Evolutionary conservation across 2,329 filamentous ascomycete species (phyloP).

Genomic region (Pestalotiopsis sp.): DNA sequence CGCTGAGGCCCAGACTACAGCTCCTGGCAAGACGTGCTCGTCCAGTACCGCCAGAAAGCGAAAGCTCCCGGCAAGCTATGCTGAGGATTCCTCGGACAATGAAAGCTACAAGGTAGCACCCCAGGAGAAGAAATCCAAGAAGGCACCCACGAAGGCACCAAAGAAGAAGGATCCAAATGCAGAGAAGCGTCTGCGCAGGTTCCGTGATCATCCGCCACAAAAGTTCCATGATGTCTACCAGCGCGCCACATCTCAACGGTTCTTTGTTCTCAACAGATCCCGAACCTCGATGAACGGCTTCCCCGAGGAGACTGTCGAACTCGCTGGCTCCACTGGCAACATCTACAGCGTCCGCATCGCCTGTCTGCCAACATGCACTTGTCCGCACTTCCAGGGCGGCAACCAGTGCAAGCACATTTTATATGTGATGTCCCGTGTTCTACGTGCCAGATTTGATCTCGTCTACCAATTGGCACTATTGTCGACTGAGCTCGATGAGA

Average conservation of each 20-base stretch:
- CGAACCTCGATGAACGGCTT: constrained; percentile 35
- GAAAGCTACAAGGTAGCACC: neutral
- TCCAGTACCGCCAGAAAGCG: neutral
- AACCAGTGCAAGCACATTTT: constrained; percentile 69
- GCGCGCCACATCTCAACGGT: constrained; percentile 22
- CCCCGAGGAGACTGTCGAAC: constrained; percentile 55
- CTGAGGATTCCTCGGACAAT: neutral
- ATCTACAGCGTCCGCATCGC: constrained; percentile 61
- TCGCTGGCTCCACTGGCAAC: constrained; percentile 68
- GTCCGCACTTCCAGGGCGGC: constrained; percentile 54
- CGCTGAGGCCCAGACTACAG: neutral
- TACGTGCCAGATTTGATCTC: constrained; percentile 57
- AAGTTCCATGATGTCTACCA: constrained; percentile 5
- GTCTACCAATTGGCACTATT: constrained; percentile 66
- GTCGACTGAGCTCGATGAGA: constrained; percentile 57
- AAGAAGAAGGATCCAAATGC: constrained; percentile 10
- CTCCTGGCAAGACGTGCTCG: neutral
- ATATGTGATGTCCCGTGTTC: constrained; percentile 62
- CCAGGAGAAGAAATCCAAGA: neutral
- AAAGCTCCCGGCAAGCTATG: neutral
- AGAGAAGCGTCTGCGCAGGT: constrained; percentile 16
- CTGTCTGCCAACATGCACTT: constrained; percentile 55
- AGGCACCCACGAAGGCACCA: constrained; percentile 8
- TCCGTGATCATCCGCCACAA: constrained; percentile 6
- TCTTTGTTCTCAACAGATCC: constrained; percentile 48